Evolutionary conservation across 1,284 basidiomycete species (phyloP).

Genomic region (Heterobasidion occidentale): DNA sequence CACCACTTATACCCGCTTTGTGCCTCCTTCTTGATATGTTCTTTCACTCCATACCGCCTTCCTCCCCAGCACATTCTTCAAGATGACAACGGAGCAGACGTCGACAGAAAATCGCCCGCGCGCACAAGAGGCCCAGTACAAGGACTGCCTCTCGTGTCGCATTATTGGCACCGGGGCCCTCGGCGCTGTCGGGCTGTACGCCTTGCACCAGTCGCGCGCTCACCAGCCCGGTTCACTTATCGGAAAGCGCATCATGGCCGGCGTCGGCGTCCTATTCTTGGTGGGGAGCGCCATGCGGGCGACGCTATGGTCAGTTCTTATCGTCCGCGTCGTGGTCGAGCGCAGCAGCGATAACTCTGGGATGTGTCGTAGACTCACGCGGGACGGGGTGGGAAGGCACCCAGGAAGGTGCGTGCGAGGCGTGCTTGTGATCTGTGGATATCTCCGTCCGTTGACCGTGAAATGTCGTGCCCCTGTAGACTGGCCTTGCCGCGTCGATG

Average conservation of each 20-base stretch:
- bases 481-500: no score
- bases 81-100: not conserved
- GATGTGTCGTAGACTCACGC: no score
- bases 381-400: no score
- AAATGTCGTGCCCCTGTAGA: no score
- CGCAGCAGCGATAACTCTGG: no score
- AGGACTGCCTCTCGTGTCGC: constrained; percentile 29
- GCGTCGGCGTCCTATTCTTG: constrained; percentile 20
- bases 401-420: no score
- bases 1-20: no score
- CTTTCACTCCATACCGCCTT: not conserved
- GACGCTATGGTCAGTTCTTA: constrained; percentile 1
- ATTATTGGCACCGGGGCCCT: constrained; percentile 27
- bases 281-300: constrained; percentile 10
- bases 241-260: constrained; percentile 28
- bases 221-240: constrained; percentile 25
- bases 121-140: not conserved
- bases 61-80: not conserved
- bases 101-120: not conserved
- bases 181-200: constrained; percentile 25
- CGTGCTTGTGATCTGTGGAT: no score
- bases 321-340: no score
- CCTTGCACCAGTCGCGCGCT: constrained; percentile 25
- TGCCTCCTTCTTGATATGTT: no score
- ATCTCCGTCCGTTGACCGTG: no score